phyloP scores from a whole-genome alignment of 2,329 filamentous ascomycete species.

The Penicillium sp. region DNA sequence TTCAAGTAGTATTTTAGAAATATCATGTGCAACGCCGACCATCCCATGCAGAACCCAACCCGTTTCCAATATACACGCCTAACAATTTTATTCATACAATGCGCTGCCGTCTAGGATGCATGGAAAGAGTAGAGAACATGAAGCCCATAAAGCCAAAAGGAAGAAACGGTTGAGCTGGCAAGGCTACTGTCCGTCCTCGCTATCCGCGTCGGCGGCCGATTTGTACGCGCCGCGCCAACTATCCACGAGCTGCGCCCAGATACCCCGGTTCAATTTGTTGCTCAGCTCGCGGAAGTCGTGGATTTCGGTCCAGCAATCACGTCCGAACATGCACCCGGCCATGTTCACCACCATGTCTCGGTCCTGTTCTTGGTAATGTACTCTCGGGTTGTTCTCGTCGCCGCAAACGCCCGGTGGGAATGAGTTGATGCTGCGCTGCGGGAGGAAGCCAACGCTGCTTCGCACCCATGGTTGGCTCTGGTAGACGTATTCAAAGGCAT shows the following conservation, averaged over 20 bases:
- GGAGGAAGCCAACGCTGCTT: conserved; percentile 81
- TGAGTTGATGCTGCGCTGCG: conserved; percentile 89
- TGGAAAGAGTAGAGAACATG: conserved; percentile 3
- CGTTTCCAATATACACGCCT: conserved; percentile 5
- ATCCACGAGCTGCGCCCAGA: conserved; percentile 64
- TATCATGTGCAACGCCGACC: neutral
- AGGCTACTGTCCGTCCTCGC: neutral
- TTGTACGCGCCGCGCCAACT: conserved; percentile 20
- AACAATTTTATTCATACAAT: conserved; percentile 11
- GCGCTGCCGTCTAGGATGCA: conserved; percentile 1
- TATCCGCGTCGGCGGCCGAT: neutral
- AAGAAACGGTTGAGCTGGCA: neutral
- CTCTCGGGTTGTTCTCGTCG: conserved; percentile 57
- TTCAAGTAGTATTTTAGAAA: neutral
- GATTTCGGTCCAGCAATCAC: conserved; percentile 98
- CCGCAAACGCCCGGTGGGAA: conserved; percentile 89
- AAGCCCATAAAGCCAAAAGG: neutral
- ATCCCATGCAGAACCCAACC: conserved; percentile 3
- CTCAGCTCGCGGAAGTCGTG: conserved; percentile 91
- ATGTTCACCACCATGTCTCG: conserved; percentile 96
- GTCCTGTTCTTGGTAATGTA: conserved; percentile 83
- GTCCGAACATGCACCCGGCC: conserved; percentile 95
- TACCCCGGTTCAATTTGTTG: conserved; percentile 80
- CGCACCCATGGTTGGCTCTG: conserved; percentile 88
- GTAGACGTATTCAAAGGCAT: conserved; percentile 91